These are phyloP conservation scores for Calonectria multiphialidica DNA, from an alignment of 2,329 filamentous ascomycete genomes.

Conservation along the genomic window DNA sequence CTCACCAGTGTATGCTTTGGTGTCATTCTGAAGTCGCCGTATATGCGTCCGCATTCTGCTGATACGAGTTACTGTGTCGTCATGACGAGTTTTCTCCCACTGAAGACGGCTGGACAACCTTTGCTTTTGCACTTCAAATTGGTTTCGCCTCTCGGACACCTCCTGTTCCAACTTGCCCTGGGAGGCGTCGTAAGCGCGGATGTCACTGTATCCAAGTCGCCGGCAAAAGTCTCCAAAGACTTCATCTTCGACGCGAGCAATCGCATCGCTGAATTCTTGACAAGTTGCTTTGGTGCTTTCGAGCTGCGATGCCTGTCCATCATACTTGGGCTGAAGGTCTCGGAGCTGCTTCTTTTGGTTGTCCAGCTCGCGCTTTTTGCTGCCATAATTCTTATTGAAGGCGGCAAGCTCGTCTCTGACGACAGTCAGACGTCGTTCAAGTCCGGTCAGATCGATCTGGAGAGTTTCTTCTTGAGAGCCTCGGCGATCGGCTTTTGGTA, in stretches of 20 bases:
- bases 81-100: constrained; percentile 66
- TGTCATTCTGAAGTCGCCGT: constrained; percentile 74
- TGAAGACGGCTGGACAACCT: constrained; percentile 73
- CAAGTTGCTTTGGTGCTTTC: constrained; percentile 66
- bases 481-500: constrained; percentile 83
- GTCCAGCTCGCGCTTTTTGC: constrained; percentile 85
- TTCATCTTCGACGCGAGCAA: constrained; percentile 87
- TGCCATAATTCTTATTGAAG: constrained; percentile 84
- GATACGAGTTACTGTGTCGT: constrained; percentile 76
- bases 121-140: constrained; percentile 88
- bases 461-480: constrained; percentile 84
- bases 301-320: constrained; percentile 77
- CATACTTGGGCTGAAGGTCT: constrained; percentile 82
- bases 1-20: constrained; percentile 77
- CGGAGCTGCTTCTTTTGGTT: constrained; percentile 79
- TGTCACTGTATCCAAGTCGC: constrained; percentile 87
- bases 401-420: constrained; percentile 81
- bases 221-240: constrained; percentile 89
- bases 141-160: constrained; percentile 85
- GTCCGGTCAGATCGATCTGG: constrained; percentile 81
- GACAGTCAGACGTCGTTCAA: constrained; percentile 81
- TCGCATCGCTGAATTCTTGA: constrained; percentile 68
- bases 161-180: constrained; percentile 95
- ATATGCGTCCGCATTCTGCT: constrained; percentile 75
- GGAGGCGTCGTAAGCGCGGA: constrained; percentile 92